phyloP scores from a whole-genome alignment of 2,329 filamentous ascomycete species.

The Cladosporium velox region DNA sequence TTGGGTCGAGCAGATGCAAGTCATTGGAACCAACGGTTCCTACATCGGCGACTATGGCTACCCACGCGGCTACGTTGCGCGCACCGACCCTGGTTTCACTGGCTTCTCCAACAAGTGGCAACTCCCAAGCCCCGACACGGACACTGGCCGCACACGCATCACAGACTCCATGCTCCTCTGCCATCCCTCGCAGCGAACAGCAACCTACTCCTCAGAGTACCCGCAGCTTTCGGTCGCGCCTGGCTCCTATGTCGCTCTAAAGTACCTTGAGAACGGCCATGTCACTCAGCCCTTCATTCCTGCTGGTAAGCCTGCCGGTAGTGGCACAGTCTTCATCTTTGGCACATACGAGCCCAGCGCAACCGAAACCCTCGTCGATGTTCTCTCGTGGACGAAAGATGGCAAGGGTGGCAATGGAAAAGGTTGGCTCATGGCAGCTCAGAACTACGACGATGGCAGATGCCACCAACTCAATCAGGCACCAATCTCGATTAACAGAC shows the following conservation, averaged over 20 bases:
- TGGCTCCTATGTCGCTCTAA: slow-evolving; percentile 51
- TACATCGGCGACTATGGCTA: slow-evolving; percentile 73
- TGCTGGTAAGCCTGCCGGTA: slow-evolving; percentile 46
- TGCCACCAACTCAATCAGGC: slow-evolving; percentile 78
- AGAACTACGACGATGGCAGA: slow-evolving; percentile 85
- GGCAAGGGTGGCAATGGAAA: slow-evolving; percentile 79
- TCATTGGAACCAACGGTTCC: slow-evolving; percentile 71
- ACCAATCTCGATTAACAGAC: slow-evolving; percentile 61
- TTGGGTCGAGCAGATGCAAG: slow-evolving; percentile 77
- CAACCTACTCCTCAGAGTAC: slow-evolving; percentile 58
- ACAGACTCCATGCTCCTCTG: slow-evolving; percentile 62
- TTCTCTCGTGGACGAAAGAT: slow-evolving; percentile 79
- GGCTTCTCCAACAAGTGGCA: slow-evolving; percentile 64
- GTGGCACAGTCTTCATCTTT: slow-evolving; percentile 52
- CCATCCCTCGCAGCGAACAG: slow-evolving; percentile 61
- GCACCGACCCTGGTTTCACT: slow-evolving; percentile 57
- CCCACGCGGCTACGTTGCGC: slow-evolving; percentile 67
- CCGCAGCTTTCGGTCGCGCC: slow-evolving; percentile 62
- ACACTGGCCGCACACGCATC: slow-evolving; percentile 48
- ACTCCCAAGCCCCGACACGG: slow-evolving; percentile 54
- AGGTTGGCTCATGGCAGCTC: slow-evolving; percentile 72
- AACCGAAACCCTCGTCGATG: slow-evolving; percentile 61
- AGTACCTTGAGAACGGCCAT: slow-evolving; percentile 55
- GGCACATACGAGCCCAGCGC: slow-evolving; percentile 50
- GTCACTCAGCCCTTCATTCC: slow-evolving; percentile 46